These are phyloP conservation scores for Vigna trinervia DNA, from an alignment of 306 rosid species.

Conservation along the genomic window DNA sequence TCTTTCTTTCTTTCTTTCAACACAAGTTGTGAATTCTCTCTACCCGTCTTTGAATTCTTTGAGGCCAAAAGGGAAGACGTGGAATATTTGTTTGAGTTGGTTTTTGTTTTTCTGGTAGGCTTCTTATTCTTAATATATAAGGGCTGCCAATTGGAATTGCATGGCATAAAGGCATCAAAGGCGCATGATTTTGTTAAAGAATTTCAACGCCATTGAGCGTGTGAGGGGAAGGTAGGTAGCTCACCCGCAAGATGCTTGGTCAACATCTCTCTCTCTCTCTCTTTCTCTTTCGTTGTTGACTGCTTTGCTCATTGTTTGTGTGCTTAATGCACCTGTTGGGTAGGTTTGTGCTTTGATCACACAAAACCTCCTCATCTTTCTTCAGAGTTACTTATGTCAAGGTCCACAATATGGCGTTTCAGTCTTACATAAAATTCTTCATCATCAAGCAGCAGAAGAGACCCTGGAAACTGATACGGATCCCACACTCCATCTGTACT, in stretches of 20 bases:
- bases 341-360: slow-evolving; percentile 54
- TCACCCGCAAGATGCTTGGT: slow-evolving; percentile 98
- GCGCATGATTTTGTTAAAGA: slow-evolving; percentile 92
- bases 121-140: slow-evolving; percentile 62
- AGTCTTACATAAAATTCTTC: neutral
- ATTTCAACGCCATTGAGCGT: slow-evolving; percentile 96
- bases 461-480: neutral
- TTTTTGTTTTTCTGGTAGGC: slow-evolving; percentile 41
- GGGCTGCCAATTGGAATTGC: slow-evolving; percentile 46
- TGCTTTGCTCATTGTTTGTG: slow-evolving; percentile 39
- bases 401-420: slow-evolving; percentile 47
- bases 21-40: slow-evolving; percentile 39
- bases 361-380: slow-evolving; percentile 41
- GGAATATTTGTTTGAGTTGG: slow-evolving; percentile 47
- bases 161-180: slow-evolving; percentile 72
- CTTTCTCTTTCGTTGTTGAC: slow-evolving; percentile 56
- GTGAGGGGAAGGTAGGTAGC: slow-evolving; percentile 87
- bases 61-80: slow-evolving; percentile 49
- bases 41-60: slow-evolving; percentile 54
- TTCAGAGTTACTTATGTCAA: slow-evolving; percentile 31
- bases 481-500: too few species aligned
- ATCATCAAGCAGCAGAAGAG: neutral
- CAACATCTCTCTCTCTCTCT: slow-evolving; percentile 63
- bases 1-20: slow-evolving; percentile 24
- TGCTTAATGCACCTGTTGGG: slow-evolving; percentile 47